Conservation (phyloP, 2,329 filamentous ascomycete genomes). For the Aspergillus clavatus region DNA sequence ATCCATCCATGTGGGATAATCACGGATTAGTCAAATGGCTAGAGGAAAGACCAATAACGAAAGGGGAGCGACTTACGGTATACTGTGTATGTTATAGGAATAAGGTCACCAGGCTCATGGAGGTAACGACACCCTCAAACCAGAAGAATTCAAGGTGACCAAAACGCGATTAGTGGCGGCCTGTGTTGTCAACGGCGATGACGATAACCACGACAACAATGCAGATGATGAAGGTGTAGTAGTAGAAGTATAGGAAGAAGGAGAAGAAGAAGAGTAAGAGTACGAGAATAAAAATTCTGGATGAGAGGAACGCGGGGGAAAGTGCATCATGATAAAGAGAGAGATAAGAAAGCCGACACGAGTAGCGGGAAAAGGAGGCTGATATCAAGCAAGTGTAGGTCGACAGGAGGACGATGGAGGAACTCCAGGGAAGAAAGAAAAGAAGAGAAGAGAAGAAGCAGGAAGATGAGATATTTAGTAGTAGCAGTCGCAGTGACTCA, state of each 20-base stretch:
- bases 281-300: conserved; percentile 24
- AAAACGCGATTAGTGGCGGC: not conserved
- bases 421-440: not conserved
- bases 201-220: too few species aligned
- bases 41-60: too few species aligned
- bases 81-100: not conserved
- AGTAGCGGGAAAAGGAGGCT: conserved; percentile 2
- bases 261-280: conserved; percentile 17
- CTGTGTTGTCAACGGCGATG: too few species aligned
- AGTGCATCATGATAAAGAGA: conserved; percentile 34
- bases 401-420: conserved; percentile 3
- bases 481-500: too few species aligned
- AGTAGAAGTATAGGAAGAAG: conserved; percentile 3
- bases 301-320: conserved; percentile 22
- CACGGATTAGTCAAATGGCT: too few species aligned
- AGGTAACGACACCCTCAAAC: conserved; percentile 3
- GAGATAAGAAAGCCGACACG: conserved; percentile 12
- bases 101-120: conserved; percentile 1
- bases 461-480: too few species aligned
- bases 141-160: too few species aligned
- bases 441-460: conserved; percentile 1
- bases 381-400: conserved; percentile 3
- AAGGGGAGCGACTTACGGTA: too few species aligned
- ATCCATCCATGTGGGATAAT: too few species aligned
- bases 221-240: too few species aligned